Conservation (phyloP, 2,329 filamentous ascomycete species). For the Zopfia rhizophila region DNA sequence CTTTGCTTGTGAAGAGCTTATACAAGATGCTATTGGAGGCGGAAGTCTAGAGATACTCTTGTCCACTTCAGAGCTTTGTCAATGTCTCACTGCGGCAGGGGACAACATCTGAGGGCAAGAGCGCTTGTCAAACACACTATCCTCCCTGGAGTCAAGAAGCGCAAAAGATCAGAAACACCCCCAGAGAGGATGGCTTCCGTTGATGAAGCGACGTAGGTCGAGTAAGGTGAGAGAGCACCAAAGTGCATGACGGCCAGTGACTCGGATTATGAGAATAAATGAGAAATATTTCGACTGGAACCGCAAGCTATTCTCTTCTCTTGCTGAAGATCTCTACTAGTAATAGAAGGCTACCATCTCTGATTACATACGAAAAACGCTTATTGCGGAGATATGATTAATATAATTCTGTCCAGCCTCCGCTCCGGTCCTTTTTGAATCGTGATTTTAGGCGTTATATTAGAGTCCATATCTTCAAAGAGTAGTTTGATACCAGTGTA, state of each 20-base stretch:
- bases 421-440: too few species aligned
- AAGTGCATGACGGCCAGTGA: constrained; percentile 3
- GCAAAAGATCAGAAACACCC: constrained; percentile 23
- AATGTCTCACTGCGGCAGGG: constrained; percentile 21
- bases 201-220: constrained; percentile 18
- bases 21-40: constrained; percentile 16
- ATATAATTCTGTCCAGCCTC: too few species aligned
- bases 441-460: too few species aligned
- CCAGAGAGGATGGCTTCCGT: constrained; percentile 22
- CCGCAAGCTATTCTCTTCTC: too few species aligned
- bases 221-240: constrained; percentile 15
- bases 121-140: constrained; percentile 12
- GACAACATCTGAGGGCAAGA: background rate
- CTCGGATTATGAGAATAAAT: constrained; percentile 1
- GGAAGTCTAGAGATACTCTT: constrained; percentile 10
- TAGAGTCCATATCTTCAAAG: too few species aligned
- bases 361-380: too few species aligned
- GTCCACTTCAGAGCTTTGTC: constrained; percentile 20
- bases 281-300: too few species aligned
- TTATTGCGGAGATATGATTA: too few species aligned
- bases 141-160: constrained; percentile 22
- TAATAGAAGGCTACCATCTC: too few species aligned
- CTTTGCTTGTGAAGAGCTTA: constrained; percentile 28
- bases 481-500: too few species aligned
- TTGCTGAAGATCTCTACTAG: too few species aligned